Evolutionary conservation across 352 stramenopile species (phyloP).

Genomic region (Thalassiosira ordinaria): DNA sequence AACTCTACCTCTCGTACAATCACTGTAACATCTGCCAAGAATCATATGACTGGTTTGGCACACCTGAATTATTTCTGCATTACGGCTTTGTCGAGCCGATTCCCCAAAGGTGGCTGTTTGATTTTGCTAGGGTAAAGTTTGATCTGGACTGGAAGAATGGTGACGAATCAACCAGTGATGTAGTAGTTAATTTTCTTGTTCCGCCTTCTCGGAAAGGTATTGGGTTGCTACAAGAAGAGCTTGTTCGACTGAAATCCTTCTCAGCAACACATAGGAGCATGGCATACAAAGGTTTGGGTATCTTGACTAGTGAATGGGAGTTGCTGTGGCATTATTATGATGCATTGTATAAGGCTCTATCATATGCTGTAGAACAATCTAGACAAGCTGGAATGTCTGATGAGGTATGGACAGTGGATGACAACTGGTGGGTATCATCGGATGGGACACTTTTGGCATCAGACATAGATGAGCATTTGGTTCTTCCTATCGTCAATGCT

Average conservation of each 20-base stretch:
- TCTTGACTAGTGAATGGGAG: conserved; percentile 30
- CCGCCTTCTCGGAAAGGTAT: conserved; percentile 29
- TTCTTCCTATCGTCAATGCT: neutral
- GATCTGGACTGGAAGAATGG: conserved; percentile 30
- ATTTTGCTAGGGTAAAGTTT: conserved; percentile 34
- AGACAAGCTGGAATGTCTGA: neutral
- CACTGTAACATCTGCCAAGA: conserved; percentile 31
- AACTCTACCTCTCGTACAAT: conserved; percentile 72
- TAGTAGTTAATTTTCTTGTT: conserved; percentile 19
- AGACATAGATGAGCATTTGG: neutral
- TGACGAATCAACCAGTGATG: conserved; percentile 13
- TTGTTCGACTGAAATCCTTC: conserved; percentile 20
- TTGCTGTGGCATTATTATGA: conserved; percentile 34
- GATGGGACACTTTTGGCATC: neutral
- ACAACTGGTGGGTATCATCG: conserved; percentile 11
- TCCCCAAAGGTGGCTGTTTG: conserved; percentile 63
- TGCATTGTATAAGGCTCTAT: conserved; percentile 22
- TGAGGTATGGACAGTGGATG: conserved; percentile 13
- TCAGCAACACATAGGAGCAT: neutral
- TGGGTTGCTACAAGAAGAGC: conserved; percentile 12
- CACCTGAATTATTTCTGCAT: conserved; percentile 67
- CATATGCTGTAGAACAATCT: conserved; percentile 11
- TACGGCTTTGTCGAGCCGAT: conserved; percentile 70
- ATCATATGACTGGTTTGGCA: conserved; percentile 51
- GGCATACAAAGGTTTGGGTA: neutral